These are phyloP conservation scores for Fusarium cyanostomum DNA, from an alignment of 2,329 filamentous ascomycete genomes.

Conservation along the genomic window DNA sequence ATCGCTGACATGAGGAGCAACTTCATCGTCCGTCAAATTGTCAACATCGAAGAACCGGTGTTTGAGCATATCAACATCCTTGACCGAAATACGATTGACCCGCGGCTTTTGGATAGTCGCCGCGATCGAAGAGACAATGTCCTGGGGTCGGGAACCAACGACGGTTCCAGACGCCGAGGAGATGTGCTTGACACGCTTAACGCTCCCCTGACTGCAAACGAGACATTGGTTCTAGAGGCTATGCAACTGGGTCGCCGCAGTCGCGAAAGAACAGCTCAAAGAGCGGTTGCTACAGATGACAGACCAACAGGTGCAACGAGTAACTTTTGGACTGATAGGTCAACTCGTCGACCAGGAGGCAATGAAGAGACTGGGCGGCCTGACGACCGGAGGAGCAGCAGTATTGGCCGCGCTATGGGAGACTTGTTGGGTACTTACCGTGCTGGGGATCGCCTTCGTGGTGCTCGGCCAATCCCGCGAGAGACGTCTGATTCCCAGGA, in stretches of 20 bases:
- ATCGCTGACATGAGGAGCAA: slow-evolving; percentile 77
- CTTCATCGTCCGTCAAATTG: slow-evolving; percentile 73
- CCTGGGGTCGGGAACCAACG: slow-evolving; percentile 4
- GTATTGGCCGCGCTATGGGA: slow-evolving; percentile 51
- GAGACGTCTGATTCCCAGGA: slow-evolving; percentile 40
- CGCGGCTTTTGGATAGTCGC: slow-evolving; percentile 60
- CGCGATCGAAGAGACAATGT: slow-evolving; percentile 51
- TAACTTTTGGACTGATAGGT: slow-evolving; percentile 24
- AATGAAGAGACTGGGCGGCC: slow-evolving; percentile 42
- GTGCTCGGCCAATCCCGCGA: slow-evolving; percentile 46
- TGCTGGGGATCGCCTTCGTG: slow-evolving; percentile 48
- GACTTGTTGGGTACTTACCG: slow-evolving; percentile 52
- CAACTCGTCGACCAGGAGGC: slow-evolving; percentile 25
- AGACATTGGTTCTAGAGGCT: slow-evolving; percentile 66
- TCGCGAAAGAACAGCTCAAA: slow-evolving; percentile 53
- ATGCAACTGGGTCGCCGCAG: slow-evolving; percentile 63
- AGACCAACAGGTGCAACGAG: slow-evolving; percentile 16
- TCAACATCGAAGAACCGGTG: slow-evolving; percentile 69
- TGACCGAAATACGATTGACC: slow-evolving; percentile 64
- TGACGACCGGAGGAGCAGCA: slow-evolving; percentile 50
- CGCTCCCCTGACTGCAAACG: slow-evolving; percentile 61
- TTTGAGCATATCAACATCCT: slow-evolving; percentile 66
- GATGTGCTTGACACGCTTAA: slow-evolving; percentile 57
- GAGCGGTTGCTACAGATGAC: slow-evolving; percentile 30
- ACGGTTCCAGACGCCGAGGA: slow-evolving; percentile 39